phyloP scores from a whole-genome alignment of 768 basidiomycete genomes.

The Cytidiella melzeri region DNA sequence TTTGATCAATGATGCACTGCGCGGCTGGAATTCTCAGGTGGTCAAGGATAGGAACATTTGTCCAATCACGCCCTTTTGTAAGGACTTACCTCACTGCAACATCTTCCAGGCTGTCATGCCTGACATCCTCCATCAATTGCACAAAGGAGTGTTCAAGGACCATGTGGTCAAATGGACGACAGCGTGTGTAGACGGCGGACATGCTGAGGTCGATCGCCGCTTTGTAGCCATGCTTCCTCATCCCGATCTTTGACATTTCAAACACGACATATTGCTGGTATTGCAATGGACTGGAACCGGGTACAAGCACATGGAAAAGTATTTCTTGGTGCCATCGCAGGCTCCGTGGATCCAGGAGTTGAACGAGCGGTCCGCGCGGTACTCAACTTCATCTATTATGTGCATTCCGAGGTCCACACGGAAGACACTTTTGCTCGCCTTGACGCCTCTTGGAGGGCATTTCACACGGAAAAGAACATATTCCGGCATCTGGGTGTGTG shows the following conservation, averaged over 20 bases:
- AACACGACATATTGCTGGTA: conserved; percentile 33
- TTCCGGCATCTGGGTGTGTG: background rate
- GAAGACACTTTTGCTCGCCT: conserved; percentile 13
- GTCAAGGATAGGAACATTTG: too few relatives aligned
- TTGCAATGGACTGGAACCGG: conserved; percentile 40
- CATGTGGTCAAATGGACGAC: conserved; percentile 30
- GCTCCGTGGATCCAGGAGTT: conserved; percentile 17
- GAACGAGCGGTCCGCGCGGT: conserved; percentile 18
- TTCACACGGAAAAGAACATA: conserved; percentile 21
- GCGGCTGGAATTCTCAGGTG: too few relatives aligned
- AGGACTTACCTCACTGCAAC: conserved; percentile 31
- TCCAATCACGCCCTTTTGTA: conserved; percentile 34
- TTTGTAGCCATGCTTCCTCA: conserved; percentile 26
- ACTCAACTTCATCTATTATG: conserved; percentile 25
- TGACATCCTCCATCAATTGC: conserved; percentile 41
- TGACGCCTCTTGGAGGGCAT: conserved; percentile 13
- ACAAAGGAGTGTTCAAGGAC: conserved; percentile 43
- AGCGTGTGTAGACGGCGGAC: conserved; percentile 5
- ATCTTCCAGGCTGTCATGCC: conserved; percentile 35
- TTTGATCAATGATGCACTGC: conserved; percentile 1
- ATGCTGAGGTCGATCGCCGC: conserved; percentile 32
- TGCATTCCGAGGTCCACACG: conserved; percentile 20
- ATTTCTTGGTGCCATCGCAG: conserved; percentile 22
- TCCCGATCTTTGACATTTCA: conserved; percentile 33
- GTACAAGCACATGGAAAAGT: conserved; percentile 29